These are phyloP conservation scores for Ogataea pini DNA, from an alignment of 805 yeast genomes.

Conservation along the genomic window DNA sequence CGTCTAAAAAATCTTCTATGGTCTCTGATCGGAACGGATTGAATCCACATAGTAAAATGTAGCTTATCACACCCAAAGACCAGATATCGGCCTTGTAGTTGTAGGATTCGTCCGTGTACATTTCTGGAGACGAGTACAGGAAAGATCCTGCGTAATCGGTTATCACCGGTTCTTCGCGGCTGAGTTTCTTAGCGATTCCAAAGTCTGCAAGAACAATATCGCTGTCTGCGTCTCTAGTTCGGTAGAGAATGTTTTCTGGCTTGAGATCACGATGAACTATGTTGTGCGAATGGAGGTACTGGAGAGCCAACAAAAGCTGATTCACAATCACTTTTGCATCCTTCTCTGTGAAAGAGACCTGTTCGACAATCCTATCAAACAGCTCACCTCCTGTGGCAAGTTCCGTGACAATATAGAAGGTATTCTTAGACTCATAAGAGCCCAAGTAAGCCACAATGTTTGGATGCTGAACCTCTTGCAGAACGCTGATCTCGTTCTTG, in stretches of 20 bases:
- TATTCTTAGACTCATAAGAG: slow-evolving; percentile 86
- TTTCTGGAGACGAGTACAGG: slow-evolving; percentile 95
- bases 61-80: slow-evolving; percentile 24
- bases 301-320: slow-evolving; percentile 71
- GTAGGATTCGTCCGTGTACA: slow-evolving; percentile 52
- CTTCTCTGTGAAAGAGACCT: slow-evolving; percentile 78
- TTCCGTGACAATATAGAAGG: slow-evolving; percentile 86
- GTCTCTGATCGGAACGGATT: slow-evolving; percentile 15
- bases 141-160: slow-evolving; percentile 58
- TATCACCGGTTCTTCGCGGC: slow-evolving; percentile 10
- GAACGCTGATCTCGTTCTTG: slow-evolving; percentile 69
- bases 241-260: slow-evolving; percentile 73
- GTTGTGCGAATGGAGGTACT: slow-evolving; percentile 67
- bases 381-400: slow-evolving; percentile 91
- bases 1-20: slow-evolving; percentile 26
- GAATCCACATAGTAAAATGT: slow-evolving; percentile 21
- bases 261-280: slow-evolving; percentile 76
- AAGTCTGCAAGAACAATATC: slow-evolving; percentile 81
- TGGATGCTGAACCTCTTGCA: slow-evolving; percentile 67
- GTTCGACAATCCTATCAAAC: slow-evolving; percentile 75
- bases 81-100: slow-evolving; percentile 38
- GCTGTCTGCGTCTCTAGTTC: slow-evolving; percentile 52
- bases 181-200: slow-evolving; percentile 79
- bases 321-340: slow-evolving; percentile 74
- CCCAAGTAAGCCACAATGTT: slow-evolving; percentile 81